phyloP scores from a whole-genome alignment of 805 yeast genomes.

The Debaryomyces maramus region DNA sequence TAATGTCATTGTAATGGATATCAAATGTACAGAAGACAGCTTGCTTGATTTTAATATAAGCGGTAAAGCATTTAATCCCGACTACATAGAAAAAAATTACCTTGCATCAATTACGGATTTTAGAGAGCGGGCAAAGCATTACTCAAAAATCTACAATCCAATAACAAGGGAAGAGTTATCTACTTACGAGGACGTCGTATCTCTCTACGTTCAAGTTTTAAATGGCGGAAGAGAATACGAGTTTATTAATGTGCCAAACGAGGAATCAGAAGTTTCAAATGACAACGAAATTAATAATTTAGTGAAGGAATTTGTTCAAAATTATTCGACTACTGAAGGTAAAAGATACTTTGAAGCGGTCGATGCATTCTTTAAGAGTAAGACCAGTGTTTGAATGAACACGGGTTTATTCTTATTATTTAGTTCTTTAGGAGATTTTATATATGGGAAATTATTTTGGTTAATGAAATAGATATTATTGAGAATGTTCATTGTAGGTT shows the following conservation, averaged over 20 bases:
- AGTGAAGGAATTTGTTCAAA: conserved; percentile 12
- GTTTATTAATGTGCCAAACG: conserved; percentile 8
- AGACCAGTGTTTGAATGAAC: background rate
- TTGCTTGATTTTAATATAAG: conserved; percentile 61
- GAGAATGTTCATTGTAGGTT: too few relatives aligned
- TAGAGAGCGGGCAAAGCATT: conserved; percentile 53
- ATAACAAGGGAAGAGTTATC: conserved; percentile 24
- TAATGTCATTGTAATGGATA: conserved; percentile 56
- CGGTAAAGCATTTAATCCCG: conserved; percentile 62
- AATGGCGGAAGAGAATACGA: conserved; percentile 28
- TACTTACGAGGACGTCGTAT: conserved; percentile 14
- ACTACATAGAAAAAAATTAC: conserved; percentile 55
- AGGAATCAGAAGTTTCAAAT: background rate
- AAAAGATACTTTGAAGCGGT: conserved; percentile 26
- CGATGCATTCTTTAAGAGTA: conserved; percentile 19
- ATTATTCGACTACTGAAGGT: conserved; percentile 24
- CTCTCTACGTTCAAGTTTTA: conserved; percentile 23
- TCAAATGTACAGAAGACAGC: conserved; percentile 53
- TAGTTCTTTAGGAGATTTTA: background rate
- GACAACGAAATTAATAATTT: conserved; percentile 7
- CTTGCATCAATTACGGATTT: conserved; percentile 59
- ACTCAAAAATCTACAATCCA: conserved; percentile 39
- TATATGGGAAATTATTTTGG: background rate
- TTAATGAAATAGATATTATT: too few relatives aligned
- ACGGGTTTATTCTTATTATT: too few relatives aligned